phyloP scores from a whole-genome alignment of 768 basidiomycete genomes.

The Calocybe indica region DNA sequence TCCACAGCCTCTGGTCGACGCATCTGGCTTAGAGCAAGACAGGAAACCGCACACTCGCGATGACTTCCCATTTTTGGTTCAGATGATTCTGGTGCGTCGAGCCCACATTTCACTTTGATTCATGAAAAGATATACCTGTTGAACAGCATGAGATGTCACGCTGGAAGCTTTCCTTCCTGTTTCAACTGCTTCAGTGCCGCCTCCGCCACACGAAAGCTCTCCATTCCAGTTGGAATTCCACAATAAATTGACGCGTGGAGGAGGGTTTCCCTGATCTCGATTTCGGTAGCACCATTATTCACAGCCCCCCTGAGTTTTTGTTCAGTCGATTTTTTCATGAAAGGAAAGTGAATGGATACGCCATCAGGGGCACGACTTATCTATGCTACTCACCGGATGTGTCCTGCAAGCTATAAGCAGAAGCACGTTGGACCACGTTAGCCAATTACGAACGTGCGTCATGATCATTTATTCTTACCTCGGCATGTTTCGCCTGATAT shows the following conservation, averaged over 20 bases:
- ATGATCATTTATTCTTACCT: constrained; percentile 19
- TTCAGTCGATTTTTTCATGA: background rate
- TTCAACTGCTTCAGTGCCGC: constrained; percentile 31
- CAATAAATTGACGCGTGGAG: constrained; percentile 37
- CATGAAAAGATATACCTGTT: too few species aligned
- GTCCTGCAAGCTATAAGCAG: constrained; percentile 25
- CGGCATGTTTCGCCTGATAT: constrained; percentile 35
- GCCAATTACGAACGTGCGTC: too few species aligned
- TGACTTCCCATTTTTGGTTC: too few species aligned
- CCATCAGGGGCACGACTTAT: too few species aligned
- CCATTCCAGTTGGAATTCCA: constrained; percentile 38
- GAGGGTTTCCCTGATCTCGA: constrained; percentile 38
- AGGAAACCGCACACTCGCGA: too few species aligned
- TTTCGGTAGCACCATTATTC: constrained; percentile 35
- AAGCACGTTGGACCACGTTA: too few species aligned
- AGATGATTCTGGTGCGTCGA: too few species aligned
- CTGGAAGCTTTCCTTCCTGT: constrained; percentile 22
- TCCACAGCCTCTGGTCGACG: too few species aligned
- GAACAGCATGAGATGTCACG: too few species aligned
- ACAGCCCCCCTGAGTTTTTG: constrained; percentile 27
- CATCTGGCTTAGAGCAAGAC: too few species aligned
- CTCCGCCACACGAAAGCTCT: constrained; percentile 34
- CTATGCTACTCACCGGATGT: constrained; percentile 20
- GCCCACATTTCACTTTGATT: too few species aligned
- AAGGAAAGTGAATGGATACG: too few species aligned